phyloP scores from a whole-genome alignment of 208 protist genomes.

The Angomonas deanei region DNA sequence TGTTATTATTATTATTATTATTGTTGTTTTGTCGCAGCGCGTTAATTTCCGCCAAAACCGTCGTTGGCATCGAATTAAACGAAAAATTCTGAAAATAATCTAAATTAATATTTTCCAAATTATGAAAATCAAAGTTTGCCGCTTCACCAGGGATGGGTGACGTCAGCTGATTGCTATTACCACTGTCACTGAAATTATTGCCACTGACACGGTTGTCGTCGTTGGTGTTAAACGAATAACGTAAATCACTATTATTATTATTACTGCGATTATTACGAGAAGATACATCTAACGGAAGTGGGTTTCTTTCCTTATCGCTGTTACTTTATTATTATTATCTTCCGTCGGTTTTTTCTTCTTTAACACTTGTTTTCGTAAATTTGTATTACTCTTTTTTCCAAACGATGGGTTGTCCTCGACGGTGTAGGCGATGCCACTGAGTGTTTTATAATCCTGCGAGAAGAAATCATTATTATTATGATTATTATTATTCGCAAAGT shows the following conservation, averaged over 20 bases:
- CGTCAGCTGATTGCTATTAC: conserved; percentile 1
- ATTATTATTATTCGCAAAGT: too few relatives aligned
- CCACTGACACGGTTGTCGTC: too few relatives aligned
- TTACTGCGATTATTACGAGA: not conserved
- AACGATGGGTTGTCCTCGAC: conserved; percentile 30
- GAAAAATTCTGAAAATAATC: conserved; percentile 49
- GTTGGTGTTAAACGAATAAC: not conserved
- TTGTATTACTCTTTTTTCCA: conserved; percentile 2
- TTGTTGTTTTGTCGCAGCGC: not conserved
- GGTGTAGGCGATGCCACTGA: conserved; percentile 46
- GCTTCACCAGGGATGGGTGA: too few relatives aligned
- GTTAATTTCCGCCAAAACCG: not conserved
- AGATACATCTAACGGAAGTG: not conserved
- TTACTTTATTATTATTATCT: not conserved
- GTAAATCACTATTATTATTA: not conserved
- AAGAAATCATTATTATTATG: too few relatives aligned
- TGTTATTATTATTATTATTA: not conserved
- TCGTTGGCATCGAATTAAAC: conserved; percentile 21
- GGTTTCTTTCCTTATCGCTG: not conserved
- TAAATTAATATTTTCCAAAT: not conserved
- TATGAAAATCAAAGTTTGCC: too few relatives aligned
- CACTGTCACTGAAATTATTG: not conserved
- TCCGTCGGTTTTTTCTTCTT: conserved; percentile 4
- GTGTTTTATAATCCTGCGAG: conserved; percentile 26
- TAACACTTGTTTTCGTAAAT: too few relatives aligned